phyloP scores from a whole-genome alignment of 768 basidiomycete species.

The Amanita inopinata region DNA sequence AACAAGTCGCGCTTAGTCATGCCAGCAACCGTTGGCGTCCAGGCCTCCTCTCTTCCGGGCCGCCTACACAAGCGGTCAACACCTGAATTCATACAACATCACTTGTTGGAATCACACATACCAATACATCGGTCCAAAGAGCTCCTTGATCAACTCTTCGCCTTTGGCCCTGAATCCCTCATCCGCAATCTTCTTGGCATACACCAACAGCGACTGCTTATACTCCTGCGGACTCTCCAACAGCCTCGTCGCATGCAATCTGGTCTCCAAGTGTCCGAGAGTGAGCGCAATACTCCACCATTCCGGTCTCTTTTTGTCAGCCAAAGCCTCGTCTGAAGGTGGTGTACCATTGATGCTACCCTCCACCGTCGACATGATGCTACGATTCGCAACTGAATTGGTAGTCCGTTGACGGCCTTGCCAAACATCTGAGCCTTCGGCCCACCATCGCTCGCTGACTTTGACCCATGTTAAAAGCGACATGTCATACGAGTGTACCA shows the following conservation, averaged over 20 bases:
- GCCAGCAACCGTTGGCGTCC: conserved; percentile 64
- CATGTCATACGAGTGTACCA: conserved; percentile 71
- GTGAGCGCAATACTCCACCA: conserved; percentile 84
- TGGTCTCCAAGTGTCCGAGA: conserved; percentile 82
- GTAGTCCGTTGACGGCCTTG: conserved; percentile 49
- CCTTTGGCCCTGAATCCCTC: conserved; percentile 83
- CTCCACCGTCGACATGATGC: conserved; percentile 47
- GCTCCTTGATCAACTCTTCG: conserved; percentile 84
- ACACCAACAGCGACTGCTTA: conserved; percentile 61
- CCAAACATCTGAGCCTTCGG: conserved; percentile 77
- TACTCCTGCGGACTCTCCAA: conserved; percentile 85
- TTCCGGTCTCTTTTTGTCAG: conserved; percentile 43
- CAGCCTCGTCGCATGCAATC: conserved; percentile 59
- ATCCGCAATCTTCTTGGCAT: conserved; percentile 80
- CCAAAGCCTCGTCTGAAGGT: conserved; percentile 21
- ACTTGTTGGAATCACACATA: conserved; percentile 36
- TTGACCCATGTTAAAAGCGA: conserved; percentile 61
- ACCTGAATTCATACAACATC: conserved; percentile 5
- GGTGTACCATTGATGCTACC: conserved; percentile 28
- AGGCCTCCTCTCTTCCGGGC: conserved; percentile 51
- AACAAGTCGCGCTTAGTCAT: conserved; percentile 74
- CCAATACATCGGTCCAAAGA: conserved; percentile 88
- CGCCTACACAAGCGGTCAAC: conserved; percentile 36
- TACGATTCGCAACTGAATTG: conserved; percentile 30
- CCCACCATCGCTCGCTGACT: conserved; percentile 78